Evolutionary conservation across 345 rosid genomes (phyloP), one percentile per base, ranked within the genome.

Genomic region (Eucalyptus erythrocorys): DNA sequence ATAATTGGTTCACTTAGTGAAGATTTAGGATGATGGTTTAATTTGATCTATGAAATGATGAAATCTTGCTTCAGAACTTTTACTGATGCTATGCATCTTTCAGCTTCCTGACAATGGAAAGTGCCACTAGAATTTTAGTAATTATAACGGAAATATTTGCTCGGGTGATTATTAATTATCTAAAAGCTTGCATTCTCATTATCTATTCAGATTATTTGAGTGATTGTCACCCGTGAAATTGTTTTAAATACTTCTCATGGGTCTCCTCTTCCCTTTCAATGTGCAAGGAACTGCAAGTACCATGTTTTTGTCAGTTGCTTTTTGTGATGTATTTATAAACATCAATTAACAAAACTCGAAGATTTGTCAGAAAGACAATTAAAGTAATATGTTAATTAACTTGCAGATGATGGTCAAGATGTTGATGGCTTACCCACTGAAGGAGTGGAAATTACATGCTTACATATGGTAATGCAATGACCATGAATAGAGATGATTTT

Each of bases 341-440:
- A 64, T 64, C 40, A 14, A 64, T 64, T 7, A n/a, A 64, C 76
- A n/a, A 64, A 64, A 64, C 37, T 10, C 15, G 40, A 34, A 30
- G 37, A 64, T n/a, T 64, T 64, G 40, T 64, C 76, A 14, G 76
- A 64, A 64, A n/a, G 40, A 64, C 40, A n/a, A 15, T 64, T n/a
- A 30, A 64, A n/a, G 37, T 16, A 64, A 64, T 81, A 40, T 87
- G 89, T 48, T 71, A 47, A 71, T 90, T 88, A 50, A 90, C 87
- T 91, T 94, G 91, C 93, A 95, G 97, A 94, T 86, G 94, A 94
- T 79, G 95, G 93, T 87, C 92, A 96, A 91, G 96, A 94, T 89
- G 92, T 95, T 90, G 99, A 95, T 87, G 99, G 99, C 49, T 91
- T 97, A 91, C 99, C 99, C 61, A 93, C 95, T 51, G 99, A 97